Evolutionary conservation across 2,329 filamentous ascomycete genomes (phyloP).

Genomic region (Clonostachys byssicola): DNA sequence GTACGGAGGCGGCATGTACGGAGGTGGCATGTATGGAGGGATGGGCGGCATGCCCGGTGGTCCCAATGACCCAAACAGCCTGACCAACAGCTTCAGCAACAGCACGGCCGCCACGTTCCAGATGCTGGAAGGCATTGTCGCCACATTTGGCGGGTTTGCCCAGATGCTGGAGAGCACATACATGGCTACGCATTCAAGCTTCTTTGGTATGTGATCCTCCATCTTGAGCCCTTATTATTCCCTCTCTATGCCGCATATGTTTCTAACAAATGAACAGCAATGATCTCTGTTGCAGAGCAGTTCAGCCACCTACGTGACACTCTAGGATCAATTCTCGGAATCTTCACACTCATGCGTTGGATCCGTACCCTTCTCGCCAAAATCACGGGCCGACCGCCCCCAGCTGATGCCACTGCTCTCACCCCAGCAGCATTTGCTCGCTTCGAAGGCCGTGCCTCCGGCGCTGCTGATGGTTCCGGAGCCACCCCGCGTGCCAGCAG

Average conservation of each 20-base stretch:
- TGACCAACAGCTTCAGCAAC: constrained; percentile 93
- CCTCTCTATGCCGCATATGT: too few species aligned
- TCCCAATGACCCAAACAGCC: constrained; percentile 84
- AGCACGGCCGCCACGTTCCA: constrained; percentile 96
- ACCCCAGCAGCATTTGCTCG: constrained; percentile 88
- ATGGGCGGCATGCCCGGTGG: constrained; percentile 37
- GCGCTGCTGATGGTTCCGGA: constrained; percentile 59
- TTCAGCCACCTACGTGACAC: constrained; percentile 92
- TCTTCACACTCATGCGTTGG: constrained; percentile 96
- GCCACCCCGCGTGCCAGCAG: constrained; percentile 72
- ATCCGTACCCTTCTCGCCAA: constrained; percentile 87
- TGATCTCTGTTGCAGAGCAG: constrained; percentile 97
- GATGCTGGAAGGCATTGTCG: constrained; percentile 95
- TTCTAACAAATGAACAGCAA: constrained; percentile 52
- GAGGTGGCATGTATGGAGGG: constrained; percentile 35
- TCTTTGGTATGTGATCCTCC: constrained; percentile 69
- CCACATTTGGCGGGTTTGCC: constrained; percentile 93
- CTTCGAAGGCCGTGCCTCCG: constrained; percentile 68
- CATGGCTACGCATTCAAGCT: constrained; percentile 98
- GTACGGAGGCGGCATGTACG: constrained; percentile 36
- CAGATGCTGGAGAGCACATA: constrained; percentile 99
- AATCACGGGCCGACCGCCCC: constrained; percentile 84
- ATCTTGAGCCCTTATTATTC: background rate
- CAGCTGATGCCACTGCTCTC: constrained; percentile 79
- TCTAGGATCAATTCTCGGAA: constrained; percentile 87